Evolutionary conservation across 2,329 filamentous ascomycete genomes (phyloP), one percentile per base, ranked within the genome.

Genomic region (Fusarium begoniae): DNA sequence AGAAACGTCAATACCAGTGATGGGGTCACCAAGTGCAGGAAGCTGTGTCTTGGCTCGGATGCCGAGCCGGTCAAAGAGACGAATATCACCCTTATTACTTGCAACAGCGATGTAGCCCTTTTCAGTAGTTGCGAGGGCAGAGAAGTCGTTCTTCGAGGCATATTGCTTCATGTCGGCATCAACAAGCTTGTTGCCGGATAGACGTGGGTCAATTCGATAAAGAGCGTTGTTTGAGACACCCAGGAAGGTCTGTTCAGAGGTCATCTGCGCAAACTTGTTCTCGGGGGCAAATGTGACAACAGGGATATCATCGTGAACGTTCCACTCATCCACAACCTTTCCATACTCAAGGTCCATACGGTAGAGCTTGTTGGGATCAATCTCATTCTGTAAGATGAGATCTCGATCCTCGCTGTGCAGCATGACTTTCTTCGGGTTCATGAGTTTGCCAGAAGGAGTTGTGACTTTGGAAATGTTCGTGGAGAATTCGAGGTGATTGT

Each of bases 271-370:
- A 79, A 98, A 99, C 90, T 99, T 99, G 89, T 92, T 98, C 82
- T 98, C 95, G 0, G 96, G 96, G 0, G 94, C 94, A 83, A 98
- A 98, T 15, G 92, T 96, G 62, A 94, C 91, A 70, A 98, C 94
- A 0, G 94, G 92, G 63, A 99, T 98, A 80, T 98, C 94, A 72
- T 99, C 96, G 80, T 99, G 96, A 20, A 99, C 90, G 78, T 98
- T 98, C 96, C 96, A 99, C 83, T 99, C 96, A 79, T 99, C 96
- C 5, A 98, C 95, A 41, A 99, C 94, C 85, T 98, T 98, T 75
- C 96, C 96, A 77, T 97, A 97, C 82, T 99, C 96, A 50, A 99
- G 88, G 84, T 99, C 96, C 96, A 99, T 98, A 51, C 94, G 94
- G 82, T 95, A 99, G 3, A 99, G 88, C 58, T 94, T 95, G 85